Percentiles rank a stretch among this genome's conserved stretches.
Conservation (phyloP, 1,284 basidiomycete genomes). For the Ustilago cynodontis region DNA sequence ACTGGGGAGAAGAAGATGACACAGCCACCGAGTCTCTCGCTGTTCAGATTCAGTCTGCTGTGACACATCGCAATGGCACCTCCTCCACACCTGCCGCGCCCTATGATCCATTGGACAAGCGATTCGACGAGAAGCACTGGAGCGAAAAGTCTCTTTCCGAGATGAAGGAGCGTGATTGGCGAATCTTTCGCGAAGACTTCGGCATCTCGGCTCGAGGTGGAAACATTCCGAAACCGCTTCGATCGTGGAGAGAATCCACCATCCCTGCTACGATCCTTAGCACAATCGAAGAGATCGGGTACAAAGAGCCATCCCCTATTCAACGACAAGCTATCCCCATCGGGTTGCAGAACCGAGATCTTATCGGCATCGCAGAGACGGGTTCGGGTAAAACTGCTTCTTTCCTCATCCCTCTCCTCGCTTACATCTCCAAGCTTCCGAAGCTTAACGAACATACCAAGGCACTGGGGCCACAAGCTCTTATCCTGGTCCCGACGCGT, state of each 20-base stretch:
- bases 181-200: constrained; percentile 98
- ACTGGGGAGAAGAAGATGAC: constrained; percentile 78
- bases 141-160: constrained; percentile 90
- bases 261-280: constrained; percentile 85
- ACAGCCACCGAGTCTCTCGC: constrained; percentile 52
- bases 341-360: constrained; percentile 91
- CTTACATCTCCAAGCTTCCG: constrained; percentile 89
- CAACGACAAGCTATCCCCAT: constrained; percentile 98
- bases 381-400: constrained; percentile 97
- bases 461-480: constrained; percentile 90
- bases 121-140: constrained; percentile 86
- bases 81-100: constrained; percentile 3
- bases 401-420: constrained; percentile 96
- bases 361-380: constrained; percentile 98
- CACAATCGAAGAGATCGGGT: constrained; percentile 89
- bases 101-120: constrained; percentile 29
- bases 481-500: constrained; percentile 95
- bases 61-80: not conserved
- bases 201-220: constrained; percentile 91
- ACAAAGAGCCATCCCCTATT: constrained; percentile 95
- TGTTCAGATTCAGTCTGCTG: constrained; percentile 17
- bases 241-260: constrained; percentile 88
- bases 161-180: constrained; percentile 98
- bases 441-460: constrained; percentile 89
- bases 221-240: constrained; percentile 88